Base-by-base conservation (phyloP, 352 stramenopile species). In the Albugo candida region DNA sequence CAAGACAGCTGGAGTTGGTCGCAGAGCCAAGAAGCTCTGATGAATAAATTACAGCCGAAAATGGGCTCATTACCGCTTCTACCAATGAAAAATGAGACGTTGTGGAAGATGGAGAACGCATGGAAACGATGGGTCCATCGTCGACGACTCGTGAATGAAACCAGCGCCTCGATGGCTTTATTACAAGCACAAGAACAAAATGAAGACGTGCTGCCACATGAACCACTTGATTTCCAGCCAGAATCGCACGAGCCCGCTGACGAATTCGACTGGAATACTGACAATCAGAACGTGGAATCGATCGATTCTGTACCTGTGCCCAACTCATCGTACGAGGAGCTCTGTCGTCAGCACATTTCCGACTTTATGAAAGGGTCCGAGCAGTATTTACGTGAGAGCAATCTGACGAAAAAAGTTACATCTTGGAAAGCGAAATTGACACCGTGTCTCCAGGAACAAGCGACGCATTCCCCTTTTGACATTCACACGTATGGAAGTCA, bases 311-410 rank as follows among this genome's bases (percentile, higher is more conserved):
- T 8, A 31, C 3, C 3, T 31, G 24, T 8, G 3, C 24, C 24
- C 3, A 31, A 10, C 8, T 31, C 24, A 8, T 31, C 24, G 24
- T 43, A 19, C 8, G 38, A 43, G 8, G 17, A 19, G 20, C 38
- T 24, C 8, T 83, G 74, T 36, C 66, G 69, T 21, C 67, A 83
- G 49, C 74, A 87, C 49, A 64, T 83, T n/a, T 60, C 70, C 27
- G 64, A 70, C 5, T 87, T 87, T 49, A 83, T 87, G 71, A 70
- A 76, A 35, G 74, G 74, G n/a, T 73, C 69, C 6, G 69, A 87
- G 43, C 67, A 80, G 47, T 87, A 87, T 42, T 67, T 83, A 10
- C 74, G 69, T 38, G 74, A 87, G 51, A 81, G 69, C 11, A 63
- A 74, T 37, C 14, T 35, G 36, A 35, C 10, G 50, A 13, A 39